Evolutionary conservation across 2,329 filamentous ascomycete genomes (phyloP).

Genomic region (Cadophora sp.): DNA sequence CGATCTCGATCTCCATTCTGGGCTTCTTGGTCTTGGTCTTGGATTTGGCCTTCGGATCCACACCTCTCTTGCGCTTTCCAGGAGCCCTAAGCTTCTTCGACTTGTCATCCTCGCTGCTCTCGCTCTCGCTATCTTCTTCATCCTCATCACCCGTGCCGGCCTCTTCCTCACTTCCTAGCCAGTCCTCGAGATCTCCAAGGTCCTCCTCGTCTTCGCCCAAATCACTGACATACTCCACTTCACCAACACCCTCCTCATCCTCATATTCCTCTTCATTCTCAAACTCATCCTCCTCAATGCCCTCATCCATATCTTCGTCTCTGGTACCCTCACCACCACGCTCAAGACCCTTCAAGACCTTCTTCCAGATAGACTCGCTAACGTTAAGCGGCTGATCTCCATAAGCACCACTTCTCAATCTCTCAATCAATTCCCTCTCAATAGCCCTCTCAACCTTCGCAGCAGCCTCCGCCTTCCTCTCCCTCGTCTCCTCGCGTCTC

Average conservation of each 20-base stretch:
- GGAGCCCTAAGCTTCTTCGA: slow-evolving; percentile 64
- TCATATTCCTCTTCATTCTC: slow-evolving; percentile 71
- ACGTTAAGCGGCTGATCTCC: slow-evolving; percentile 95
- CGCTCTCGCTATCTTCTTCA: slow-evolving; percentile 61
- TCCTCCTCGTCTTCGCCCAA: slow-evolving; percentile 85
- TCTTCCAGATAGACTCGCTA: slow-evolving; percentile 95
- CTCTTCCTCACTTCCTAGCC: slow-evolving; percentile 75
- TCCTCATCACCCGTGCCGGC: slow-evolving; percentile 55
- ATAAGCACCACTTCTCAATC: slow-evolving; percentile 90
- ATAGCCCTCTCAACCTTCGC: slow-evolving; percentile 97
- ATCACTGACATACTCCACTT: slow-evolving; percentile 93
- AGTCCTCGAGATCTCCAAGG: slow-evolving; percentile 85
- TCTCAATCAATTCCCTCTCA: slow-evolving; percentile 91
- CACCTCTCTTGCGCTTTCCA: slow-evolving; percentile 55
- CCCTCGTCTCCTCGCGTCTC: slow-evolving; percentile 75
- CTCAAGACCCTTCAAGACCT: slow-evolving; percentile 91
- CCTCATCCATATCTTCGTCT: slow-evolving; percentile 89
- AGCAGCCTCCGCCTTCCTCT: slow-evolving; percentile 78
- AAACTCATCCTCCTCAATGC: slow-evolving; percentile 79
- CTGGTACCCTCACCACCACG: slow-evolving; percentile 80
- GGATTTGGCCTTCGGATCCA: slow-evolving; percentile 47
- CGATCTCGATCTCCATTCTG: slow-evolving; percentile 76
- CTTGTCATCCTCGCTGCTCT: slow-evolving; percentile 54
- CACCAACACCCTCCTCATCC: slow-evolving; percentile 69
- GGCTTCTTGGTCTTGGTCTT: slow-evolving; percentile 53